These are phyloP conservation scores for Talaromyces trachyspermus DNA, from an alignment of 495 filamentous ascomycete species.

Conservation along the genomic window DNA sequence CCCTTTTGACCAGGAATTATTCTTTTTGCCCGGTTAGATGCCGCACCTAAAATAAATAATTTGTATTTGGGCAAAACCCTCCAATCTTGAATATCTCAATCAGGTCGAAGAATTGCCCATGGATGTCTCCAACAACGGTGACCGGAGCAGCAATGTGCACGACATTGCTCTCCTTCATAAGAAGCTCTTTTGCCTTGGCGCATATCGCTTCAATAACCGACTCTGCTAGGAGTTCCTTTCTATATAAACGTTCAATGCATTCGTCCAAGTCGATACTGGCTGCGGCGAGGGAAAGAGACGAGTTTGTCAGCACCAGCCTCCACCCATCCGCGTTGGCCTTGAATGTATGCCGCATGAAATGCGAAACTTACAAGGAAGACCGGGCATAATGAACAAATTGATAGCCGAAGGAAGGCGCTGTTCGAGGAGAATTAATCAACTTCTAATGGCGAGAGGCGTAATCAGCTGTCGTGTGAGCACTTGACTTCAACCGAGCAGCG, in stretches of 20 bases:
- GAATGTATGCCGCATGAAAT: not conserved
- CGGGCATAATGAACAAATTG: constrained; percentile 56
- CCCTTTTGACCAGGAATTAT: no score
- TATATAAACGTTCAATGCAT: constrained; percentile 91
- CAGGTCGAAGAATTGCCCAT: constrained; percentile 97
- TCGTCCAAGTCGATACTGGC: constrained; percentile 96
- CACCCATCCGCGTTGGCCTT: no score
- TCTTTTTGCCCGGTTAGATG: no score
- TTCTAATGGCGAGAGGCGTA: constrained; percentile 3
- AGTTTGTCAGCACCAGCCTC: not conserved
- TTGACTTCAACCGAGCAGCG: constrained; percentile 7
- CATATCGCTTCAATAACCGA: constrained; percentile 99
- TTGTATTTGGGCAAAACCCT: constrained; percentile 92
- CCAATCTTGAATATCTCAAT: constrained; percentile 99
- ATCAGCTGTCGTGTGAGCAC: constrained; percentile 6
- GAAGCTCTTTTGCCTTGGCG: constrained; percentile 93
- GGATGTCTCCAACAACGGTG: constrained; percentile 98
- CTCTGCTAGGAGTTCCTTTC: constrained; percentile 92
- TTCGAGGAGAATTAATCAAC: no score
- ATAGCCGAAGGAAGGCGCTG: no score
- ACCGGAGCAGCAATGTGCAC: constrained; percentile 94
- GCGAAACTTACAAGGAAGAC: constrained; percentile 66
- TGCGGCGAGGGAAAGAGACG: constrained; percentile 33
- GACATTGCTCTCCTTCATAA: constrained; percentile 99
- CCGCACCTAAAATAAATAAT: constrained; percentile 83